A percentile compares a stretch with the other conserved stretches of the same genome.
Conservation (phyloP, 352 stramenopile genomes). For the Pythium dissotocum region DNA sequence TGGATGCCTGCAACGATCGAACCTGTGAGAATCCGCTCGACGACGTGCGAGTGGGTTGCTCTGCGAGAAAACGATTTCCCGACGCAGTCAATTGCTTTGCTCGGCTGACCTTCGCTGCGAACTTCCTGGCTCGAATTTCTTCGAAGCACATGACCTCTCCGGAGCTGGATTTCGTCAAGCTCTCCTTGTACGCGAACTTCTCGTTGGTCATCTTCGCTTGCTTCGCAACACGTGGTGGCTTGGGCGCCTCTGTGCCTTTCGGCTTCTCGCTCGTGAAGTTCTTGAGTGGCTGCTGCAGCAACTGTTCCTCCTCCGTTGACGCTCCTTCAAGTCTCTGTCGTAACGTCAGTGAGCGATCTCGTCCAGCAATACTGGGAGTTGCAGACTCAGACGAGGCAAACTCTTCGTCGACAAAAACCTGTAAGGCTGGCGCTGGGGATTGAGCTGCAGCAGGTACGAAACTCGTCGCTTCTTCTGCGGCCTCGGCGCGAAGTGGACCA, state of each 20-base stretch:
- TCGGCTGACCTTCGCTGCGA: slow-evolving; percentile 4
- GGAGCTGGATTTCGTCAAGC: slow-evolving; percentile 37
- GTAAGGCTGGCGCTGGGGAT: slow-evolving; percentile 31
- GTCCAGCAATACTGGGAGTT: slow-evolving; percentile 26
- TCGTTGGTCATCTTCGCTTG: slow-evolving; percentile 19
- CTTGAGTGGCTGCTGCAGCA: slow-evolving; percentile 74
- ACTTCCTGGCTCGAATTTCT: slow-evolving; percentile 57
- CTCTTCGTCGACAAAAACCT: slow-evolving; percentile 84
- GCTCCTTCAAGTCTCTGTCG: slow-evolving; percentile 71
- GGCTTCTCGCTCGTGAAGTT: slow-evolving; percentile 50
- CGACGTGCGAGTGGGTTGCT: background rate
- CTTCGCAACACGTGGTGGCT: slow-evolving; percentile 15
- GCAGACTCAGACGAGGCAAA: slow-evolving; percentile 32
- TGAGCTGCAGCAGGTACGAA: background rate
- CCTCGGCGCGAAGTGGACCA: background rate
- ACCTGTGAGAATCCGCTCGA: background rate
- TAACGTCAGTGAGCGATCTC: slow-evolving; percentile 60
- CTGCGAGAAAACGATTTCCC: slow-evolving; percentile 22
- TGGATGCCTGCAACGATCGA: background rate
- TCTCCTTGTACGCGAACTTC: slow-evolving; percentile 43
- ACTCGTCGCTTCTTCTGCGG: background rate
- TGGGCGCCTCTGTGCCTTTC: background rate
- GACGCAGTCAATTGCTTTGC: background rate
- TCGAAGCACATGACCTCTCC: slow-evolving; percentile 75
- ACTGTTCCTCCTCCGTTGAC: slow-evolving; percentile 74